These are phyloP conservation scores for Colletotrichum eremochloae DNA, from an alignment of 2,329 filamentous ascomycete species.

Conservation along the genomic window DNA sequence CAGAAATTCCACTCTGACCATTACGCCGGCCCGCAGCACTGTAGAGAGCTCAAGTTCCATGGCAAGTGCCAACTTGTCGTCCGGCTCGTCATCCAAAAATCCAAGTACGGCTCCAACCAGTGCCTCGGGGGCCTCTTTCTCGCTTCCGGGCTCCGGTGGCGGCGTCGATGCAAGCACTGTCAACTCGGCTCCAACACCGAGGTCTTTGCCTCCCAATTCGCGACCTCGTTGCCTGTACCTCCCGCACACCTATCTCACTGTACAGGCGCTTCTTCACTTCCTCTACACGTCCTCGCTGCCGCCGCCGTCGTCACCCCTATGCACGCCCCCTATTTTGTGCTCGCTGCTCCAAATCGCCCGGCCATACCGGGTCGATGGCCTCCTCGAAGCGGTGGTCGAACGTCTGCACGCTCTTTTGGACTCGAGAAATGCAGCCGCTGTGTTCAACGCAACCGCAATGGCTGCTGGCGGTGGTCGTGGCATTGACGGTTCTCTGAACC, in stretches of 20 bases:
- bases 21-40: constrained; percentile 75
- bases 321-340: constrained; percentile 95
- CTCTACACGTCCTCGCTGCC: constrained; percentile 94
- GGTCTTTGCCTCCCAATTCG: constrained; percentile 69
- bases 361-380: constrained; percentile 92
- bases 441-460: constrained; percentile 99
- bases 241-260: constrained; percentile 89
- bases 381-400: constrained; percentile 93
- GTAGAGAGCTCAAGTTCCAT: constrained; percentile 63
- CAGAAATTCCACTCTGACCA: constrained; percentile 87
- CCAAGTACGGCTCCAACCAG: constrained; percentile 61
- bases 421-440: constrained; percentile 92
- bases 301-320: constrained; percentile 79
- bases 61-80: constrained; percentile 57
- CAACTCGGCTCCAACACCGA: constrained; percentile 70
- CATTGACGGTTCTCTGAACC: constrained; percentile 76
- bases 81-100: constrained; percentile 56
- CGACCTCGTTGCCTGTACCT: constrained; percentile 91
- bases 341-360: constrained; percentile 93
- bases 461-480: constrained; percentile 92
- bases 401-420: constrained; percentile 90
- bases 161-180: constrained; percentile 60
- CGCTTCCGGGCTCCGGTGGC: constrained; percentile 45
- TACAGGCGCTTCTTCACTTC: constrained; percentile 92
- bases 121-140: constrained; percentile 48